These are phyloP conservation scores for Cyclaneusma minus DNA, from an alignment of 2,329 filamentous ascomycete species.

Conservation along the genomic window DNA sequence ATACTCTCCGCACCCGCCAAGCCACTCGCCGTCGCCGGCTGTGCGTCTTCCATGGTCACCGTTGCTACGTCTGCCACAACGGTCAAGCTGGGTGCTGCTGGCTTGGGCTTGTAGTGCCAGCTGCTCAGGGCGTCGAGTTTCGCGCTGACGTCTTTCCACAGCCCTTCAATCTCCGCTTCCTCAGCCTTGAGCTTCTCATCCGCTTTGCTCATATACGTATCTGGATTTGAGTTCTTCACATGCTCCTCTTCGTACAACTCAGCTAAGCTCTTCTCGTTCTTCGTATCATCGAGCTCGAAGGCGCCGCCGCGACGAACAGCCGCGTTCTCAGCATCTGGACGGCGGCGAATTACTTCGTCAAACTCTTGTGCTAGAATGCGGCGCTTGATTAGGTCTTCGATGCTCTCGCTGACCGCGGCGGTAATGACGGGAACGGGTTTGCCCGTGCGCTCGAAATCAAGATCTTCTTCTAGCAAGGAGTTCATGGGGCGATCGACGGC, in stretches of 20 bases:
- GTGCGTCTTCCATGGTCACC: conserved; percentile 86
- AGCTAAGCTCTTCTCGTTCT: conserved; percentile 73
- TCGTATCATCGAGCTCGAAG: conserved; percentile 69
- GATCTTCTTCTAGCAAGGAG: conserved; percentile 82
- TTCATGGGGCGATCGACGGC: conserved; percentile 74
- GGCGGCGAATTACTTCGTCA: conserved; percentile 73
- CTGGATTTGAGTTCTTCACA: conserved; percentile 59
- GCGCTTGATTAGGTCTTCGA: conserved; percentile 87
- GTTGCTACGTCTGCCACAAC: conserved; percentile 86
- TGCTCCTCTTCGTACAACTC: conserved; percentile 94
- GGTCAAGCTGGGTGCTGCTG: conserved; percentile 63
- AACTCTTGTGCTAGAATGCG: conserved; percentile 84
- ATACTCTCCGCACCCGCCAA: conserved; percentile 53
- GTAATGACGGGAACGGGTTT: conserved; percentile 94
- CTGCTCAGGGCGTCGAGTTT: conserved; percentile 82
- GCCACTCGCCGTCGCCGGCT: conserved; percentile 67
- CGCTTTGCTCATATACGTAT: conserved; percentile 62
- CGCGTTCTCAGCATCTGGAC: conserved; percentile 56
- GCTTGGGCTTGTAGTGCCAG: conserved; percentile 91
- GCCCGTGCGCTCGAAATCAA: conserved; percentile 89
- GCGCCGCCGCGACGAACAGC: conserved; percentile 45
- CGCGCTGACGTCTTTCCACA: conserved; percentile 70
- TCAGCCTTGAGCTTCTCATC: conserved; percentile 73
- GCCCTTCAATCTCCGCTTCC: conserved; percentile 63
- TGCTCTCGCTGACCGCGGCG: conserved; percentile 74